phyloP scores from a whole-genome alignment of 2,329 filamentous ascomycete species.

The Alternaria brassicicola region DNA sequence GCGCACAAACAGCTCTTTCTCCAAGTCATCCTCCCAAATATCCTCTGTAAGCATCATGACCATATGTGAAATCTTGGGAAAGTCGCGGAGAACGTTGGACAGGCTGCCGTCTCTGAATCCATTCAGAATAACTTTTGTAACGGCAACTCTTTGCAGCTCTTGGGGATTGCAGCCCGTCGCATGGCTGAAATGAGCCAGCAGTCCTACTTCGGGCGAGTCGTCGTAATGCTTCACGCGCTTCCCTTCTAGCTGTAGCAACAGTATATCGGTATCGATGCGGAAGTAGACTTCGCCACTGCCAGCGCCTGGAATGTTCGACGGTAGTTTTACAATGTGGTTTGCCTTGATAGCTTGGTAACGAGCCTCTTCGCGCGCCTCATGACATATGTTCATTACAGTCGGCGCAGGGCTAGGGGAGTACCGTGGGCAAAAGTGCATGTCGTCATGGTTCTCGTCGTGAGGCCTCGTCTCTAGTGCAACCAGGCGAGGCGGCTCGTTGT shows the following conservation, averaged over 20 bases:
- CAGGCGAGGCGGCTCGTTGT: conserved; percentile 25
- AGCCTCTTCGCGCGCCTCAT: conserved; percentile 28
- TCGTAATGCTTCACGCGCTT: conserved; percentile 23
- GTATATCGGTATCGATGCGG: conserved; percentile 26
- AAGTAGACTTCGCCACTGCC: conserved; percentile 22
- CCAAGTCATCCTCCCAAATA: background rate
- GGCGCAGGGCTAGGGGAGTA: conserved; percentile 27
- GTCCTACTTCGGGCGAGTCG: conserved; percentile 24
- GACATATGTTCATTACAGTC: conserved; percentile 23
- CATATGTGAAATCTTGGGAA: conserved; percentile 24
- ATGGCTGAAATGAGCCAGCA: conserved; percentile 26
- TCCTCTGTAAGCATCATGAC: conserved; percentile 25
- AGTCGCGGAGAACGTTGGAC: conserved; percentile 25
- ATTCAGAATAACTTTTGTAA: conserved; percentile 22
- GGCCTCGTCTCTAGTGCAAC: conserved; percentile 23
- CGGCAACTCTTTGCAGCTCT: conserved; percentile 16
- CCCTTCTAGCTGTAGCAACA: conserved; percentile 23
- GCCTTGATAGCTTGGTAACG: conserved; percentile 23
- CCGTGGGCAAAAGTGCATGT: conserved; percentile 29
- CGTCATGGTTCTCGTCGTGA: conserved; percentile 26
- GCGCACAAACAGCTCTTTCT: conserved; percentile 23
- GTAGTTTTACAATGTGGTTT: conserved; percentile 18
- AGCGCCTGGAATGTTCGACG: background rate
- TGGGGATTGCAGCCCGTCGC: conserved; percentile 16
- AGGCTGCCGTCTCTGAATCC: conserved; percentile 25